Percentiles rank a stretch among this genome's conserved stretches.
Conservation (phyloP, 306 rosid genomes). For the Ormosia semicastrata region DNA sequence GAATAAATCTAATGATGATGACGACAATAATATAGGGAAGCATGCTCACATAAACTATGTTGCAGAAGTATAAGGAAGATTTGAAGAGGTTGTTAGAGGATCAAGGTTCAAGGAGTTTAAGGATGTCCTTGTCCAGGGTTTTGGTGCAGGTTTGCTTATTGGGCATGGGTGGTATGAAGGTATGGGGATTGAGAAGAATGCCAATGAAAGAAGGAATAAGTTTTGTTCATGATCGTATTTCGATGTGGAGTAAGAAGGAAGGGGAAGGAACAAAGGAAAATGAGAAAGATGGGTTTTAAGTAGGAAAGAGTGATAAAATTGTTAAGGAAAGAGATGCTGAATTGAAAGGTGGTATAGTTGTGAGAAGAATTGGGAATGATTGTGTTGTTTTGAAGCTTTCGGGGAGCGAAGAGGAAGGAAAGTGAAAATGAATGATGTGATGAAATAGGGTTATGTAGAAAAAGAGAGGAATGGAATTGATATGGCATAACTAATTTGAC, state of each 20-base stretch:
- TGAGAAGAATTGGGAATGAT: constrained; percentile 20
- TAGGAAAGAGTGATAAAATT: constrained; percentile 44
- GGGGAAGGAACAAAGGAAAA: not conserved
- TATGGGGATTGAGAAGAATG: no score
- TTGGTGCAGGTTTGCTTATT: no score
- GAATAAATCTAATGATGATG: no score
- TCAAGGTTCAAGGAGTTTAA: no score
- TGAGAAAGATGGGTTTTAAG: constrained; percentile 10
- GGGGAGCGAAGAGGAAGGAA: constrained; percentile 29
- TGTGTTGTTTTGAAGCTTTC: constrained; percentile 35
- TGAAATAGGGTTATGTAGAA: constrained; percentile 43
- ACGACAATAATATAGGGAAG: no score
- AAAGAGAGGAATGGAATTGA: no score
- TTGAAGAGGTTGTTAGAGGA: no score
- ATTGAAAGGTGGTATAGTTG: constrained; percentile 37
- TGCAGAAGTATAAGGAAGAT: no score
- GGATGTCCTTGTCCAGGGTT: no score
- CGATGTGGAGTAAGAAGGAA: not conserved
- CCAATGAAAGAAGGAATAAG: constrained; percentile 61
- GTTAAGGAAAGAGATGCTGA: constrained; percentile 44
- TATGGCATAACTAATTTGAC: no score
- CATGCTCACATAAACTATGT: no score
- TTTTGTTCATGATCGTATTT: constrained; percentile 31
- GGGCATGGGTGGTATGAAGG: no score
- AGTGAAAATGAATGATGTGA: constrained; percentile 32